Evolutionary conservation across 106 monocot species (phyloP).

Genomic region (Dioscorea dumetorum): DNA sequence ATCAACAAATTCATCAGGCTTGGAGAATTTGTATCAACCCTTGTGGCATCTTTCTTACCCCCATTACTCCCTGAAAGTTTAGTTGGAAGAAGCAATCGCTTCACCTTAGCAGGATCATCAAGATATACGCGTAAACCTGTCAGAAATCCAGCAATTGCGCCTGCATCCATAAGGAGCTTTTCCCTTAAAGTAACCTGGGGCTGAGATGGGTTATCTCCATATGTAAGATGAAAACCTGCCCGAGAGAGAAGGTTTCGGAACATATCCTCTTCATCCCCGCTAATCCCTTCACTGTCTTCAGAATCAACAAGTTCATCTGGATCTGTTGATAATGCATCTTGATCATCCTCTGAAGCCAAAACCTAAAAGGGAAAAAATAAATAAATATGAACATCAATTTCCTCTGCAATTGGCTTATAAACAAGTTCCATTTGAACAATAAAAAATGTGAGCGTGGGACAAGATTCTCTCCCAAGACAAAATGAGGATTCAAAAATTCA

Average conservation of each 20-base stretch:
- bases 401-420: too few species aligned
- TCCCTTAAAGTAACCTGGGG: conserved; percentile 81
- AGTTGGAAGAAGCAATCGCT: conserved; percentile 82
- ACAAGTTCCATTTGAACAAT: too few species aligned
- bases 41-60: conserved; percentile 52
- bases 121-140: conserved; percentile 74
- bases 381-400: neutral
- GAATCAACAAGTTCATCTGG: conserved; percentile 87
- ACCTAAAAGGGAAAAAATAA: conserved; percentile 39
- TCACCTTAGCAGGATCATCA: conserved; percentile 90
- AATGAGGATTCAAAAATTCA: too few species aligned
- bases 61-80: conserved; percentile 43
- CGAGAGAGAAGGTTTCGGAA: conserved; percentile 73
- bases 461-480: too few species aligned
- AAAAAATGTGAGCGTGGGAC: too few species aligned
- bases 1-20: conserved; percentile 87
- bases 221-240: conserved; percentile 87
- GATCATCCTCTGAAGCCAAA: conserved; percentile 88
- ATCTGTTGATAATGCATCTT: conserved; percentile 85
- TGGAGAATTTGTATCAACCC: conserved; percentile 47
- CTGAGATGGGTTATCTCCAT: conserved; percentile 64
- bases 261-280: conserved; percentile 84
- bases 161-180: conserved; percentile 85
- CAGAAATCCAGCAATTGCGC: conserved; percentile 86
- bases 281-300: conserved; percentile 82